phyloP scores from a whole-genome alignment of 2,329 filamentous ascomycete genomes.

The Verruconis gallopava region DNA sequence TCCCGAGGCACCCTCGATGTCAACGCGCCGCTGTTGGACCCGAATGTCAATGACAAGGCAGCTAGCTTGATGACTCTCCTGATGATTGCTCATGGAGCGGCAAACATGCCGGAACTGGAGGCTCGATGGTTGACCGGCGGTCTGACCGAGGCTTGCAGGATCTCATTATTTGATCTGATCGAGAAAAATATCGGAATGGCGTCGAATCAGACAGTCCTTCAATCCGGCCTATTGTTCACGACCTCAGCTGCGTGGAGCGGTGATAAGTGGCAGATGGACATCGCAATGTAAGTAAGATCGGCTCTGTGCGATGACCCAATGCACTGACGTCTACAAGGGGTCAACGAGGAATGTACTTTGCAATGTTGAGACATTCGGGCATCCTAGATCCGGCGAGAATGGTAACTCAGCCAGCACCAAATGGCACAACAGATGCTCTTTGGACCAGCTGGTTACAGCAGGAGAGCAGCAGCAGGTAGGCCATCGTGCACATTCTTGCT shows the following conservation, averaged over 20 bases:
- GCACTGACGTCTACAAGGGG: conserved; percentile 25
- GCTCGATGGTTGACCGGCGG: conserved; percentile 53
- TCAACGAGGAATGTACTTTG: conserved; percentile 59
- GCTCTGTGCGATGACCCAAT: too few relatives aligned
- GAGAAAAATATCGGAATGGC: conserved; percentile 59
- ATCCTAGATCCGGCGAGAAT: conserved; percentile 38
- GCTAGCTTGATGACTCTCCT: conserved; percentile 53
- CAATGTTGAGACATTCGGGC: conserved; percentile 58
- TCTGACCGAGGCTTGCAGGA: conserved; percentile 56
- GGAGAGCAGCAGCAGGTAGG: conserved; percentile 50
- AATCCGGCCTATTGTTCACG: conserved; percentile 54
- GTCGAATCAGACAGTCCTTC: conserved; percentile 49
- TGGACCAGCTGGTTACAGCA: conserved; percentile 55
- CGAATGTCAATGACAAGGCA: conserved; percentile 47
- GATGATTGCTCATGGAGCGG: conserved; percentile 61
- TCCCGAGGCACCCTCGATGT: conserved; percentile 48
- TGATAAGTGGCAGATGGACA: conserved; percentile 68
- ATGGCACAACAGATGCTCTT: conserved; percentile 2
- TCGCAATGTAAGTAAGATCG: conserved; percentile 52
- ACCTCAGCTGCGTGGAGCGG: conserved; percentile 60
- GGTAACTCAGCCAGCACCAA: conserved; percentile 3
- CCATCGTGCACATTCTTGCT: conserved; percentile 8
- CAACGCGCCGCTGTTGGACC: conserved; percentile 47
- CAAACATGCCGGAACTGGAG: conserved; percentile 51
- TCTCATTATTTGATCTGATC: conserved; percentile 58